Evolutionary conservation across 176 grass and related monocot genomes (phyloP), one percentile per base, ranked within the genome.

Genomic region (Zea luxurians): DNA sequence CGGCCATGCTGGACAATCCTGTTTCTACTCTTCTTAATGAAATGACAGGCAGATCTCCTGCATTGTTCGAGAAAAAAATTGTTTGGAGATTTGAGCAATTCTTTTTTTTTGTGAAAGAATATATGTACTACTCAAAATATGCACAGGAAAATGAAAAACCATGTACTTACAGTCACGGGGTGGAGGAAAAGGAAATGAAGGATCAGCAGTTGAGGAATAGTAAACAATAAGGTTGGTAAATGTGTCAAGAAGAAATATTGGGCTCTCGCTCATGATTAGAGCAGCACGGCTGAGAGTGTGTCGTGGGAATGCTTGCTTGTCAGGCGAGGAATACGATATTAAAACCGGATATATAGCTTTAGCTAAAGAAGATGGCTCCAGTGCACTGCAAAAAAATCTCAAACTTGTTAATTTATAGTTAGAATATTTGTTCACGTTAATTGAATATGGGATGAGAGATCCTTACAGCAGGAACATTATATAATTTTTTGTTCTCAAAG

Each of bases 231-330:
- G 67, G 74, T 93, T 83, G 49, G 96, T 99, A 67, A 99, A 99
- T 61, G 96, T 86, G 71, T 99, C 96, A 37, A 99, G 83, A 78
- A 95, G 88, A 83, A 95, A 99, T 83, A 99, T 99, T 27, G 92
- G 92, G 68, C 89, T 92, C 55, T 91, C 90, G 64, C 96, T 99
- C 64, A 91, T 95, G 20, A 90, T 85, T 15, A 99, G 82, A 87
- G 96, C 96, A 75, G 92, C 92, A 83, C 76, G 83, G 55, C 92
- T 91, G 63, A 99, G 79, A 21, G 89, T 92, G 68, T 98, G 95
- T 4, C 95, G 83, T 54, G 95, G 95, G 81, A 88, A 98, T 71
- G 92, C 96, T 86, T 95, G 90, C 78, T 95, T 88, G 70, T 99
- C 88, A 66, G 92, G 92, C 63, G 92, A 91, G n/a, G 87, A 74